These are phyloP conservation scores for Elsinoe australis DNA, from an alignment of 2,329 filamentous ascomycete genomes.

Conservation along the genomic window DNA sequence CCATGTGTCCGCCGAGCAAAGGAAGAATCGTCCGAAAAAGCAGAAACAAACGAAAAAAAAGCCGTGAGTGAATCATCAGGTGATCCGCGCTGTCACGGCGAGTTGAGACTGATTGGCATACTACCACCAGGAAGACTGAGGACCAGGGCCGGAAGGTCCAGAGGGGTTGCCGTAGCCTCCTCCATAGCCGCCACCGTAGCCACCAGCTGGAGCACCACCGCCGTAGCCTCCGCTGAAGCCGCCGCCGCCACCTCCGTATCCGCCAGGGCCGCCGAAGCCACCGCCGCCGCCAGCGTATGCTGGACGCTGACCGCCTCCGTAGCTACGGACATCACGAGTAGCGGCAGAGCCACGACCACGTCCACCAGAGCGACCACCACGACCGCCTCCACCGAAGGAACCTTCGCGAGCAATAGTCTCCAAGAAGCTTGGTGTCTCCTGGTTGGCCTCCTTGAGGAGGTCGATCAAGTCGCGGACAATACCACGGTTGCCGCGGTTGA, in stretches of 20 bases:
- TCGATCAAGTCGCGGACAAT: slow-evolving; percentile 94
- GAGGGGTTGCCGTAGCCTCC: slow-evolving; percentile 63
- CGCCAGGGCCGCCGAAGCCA: slow-evolving; percentile 31
- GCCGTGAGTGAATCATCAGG: neutral
- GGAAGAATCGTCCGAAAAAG: slow-evolving; percentile 13
- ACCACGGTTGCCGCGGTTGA: slow-evolving; percentile 98
- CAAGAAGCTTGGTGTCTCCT: slow-evolving; percentile 87
- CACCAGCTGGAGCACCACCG: slow-evolving; percentile 34
- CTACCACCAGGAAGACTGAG: slow-evolving; percentile 59
- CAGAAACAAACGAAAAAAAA: slow-evolving; percentile 21
- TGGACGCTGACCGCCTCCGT: slow-evolving; percentile 37
- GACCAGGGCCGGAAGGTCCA: slow-evolving; percentile 49
- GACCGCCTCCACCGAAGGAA: slow-evolving; percentile 61
- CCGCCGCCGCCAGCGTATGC: slow-evolving; percentile 58
- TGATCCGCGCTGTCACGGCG: neutral
- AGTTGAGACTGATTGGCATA: slow-evolving; percentile 20
- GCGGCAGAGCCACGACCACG: slow-evolving; percentile 61
- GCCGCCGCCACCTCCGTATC: slow-evolving; percentile 40
- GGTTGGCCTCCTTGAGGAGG: slow-evolving; percentile 97
- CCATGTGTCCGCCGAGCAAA: slow-evolving; percentile 20
- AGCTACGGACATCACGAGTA: slow-evolving; percentile 77
- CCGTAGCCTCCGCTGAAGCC: slow-evolving; percentile 30
- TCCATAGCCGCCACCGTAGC: slow-evolving; percentile 38
- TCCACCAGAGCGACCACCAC: slow-evolving; percentile 57
- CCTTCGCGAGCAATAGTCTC: slow-evolving; percentile 96